These are phyloP conservation scores for Suillus fuscotomentosus DNA, from an alignment of 768 basidiomycete genomes.

Conservation along the genomic window DNA sequence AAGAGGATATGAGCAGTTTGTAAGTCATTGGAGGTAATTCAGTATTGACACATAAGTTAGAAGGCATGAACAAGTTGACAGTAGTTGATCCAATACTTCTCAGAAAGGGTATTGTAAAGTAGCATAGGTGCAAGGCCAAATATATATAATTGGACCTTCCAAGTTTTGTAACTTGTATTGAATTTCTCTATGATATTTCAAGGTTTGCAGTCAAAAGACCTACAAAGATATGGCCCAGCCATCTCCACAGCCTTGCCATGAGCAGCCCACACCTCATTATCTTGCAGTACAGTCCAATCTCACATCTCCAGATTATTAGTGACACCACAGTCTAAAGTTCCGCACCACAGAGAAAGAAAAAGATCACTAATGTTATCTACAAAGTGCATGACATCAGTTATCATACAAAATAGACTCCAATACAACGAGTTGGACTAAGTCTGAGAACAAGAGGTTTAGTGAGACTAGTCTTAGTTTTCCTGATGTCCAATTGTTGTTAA, in stretches of 20 bases:
- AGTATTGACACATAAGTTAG: conserved; percentile 22
- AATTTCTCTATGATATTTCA: conserved; percentile 25
- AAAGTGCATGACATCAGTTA: conserved; percentile 44
- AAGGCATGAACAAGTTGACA: conserved; percentile 24
- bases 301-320: conserved; percentile 25
- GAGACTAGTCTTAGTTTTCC: too few species aligned
- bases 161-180: conserved; percentile 28
- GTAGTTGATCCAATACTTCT: conserved; percentile 15
- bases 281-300: conserved; percentile 30
- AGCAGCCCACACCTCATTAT: conserved; percentile 13
- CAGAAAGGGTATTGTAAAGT: conserved; percentile 14
- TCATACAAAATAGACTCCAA: conserved; percentile 22
- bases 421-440: too few species aligned
- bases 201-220: conserved; percentile 21
- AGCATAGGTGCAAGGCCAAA: conserved; percentile 19
- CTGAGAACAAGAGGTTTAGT: too few species aligned
- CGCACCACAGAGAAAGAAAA: conserved; percentile 22
- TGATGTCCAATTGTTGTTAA: too few species aligned
- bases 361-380: conserved; percentile 25
- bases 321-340: conserved; percentile 11
- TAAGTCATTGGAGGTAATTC: conserved; percentile 2
- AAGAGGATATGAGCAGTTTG: conserved; percentile 2
- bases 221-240: conserved; percentile 12
- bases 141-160: conserved; percentile 21
- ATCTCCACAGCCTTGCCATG: conserved; percentile 17